Evolutionary conservation across 148 eudicot species (phyloP).

Genomic region (Rhododendron ferrugineum): DNA sequence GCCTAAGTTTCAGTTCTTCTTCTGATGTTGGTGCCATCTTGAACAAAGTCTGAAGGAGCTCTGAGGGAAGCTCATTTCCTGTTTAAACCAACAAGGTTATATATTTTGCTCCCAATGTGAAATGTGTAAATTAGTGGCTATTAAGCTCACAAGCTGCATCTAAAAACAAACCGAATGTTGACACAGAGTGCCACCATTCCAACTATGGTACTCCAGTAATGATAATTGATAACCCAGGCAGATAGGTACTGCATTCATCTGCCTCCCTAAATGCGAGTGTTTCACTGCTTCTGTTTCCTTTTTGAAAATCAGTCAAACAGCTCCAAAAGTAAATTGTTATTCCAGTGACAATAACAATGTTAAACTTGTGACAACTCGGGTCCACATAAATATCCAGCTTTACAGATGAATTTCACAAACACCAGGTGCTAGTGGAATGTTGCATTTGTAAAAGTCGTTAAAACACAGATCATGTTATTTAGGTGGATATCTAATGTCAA

Average conservation of each 20-base stretch:
- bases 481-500: background rate
- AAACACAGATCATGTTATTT: background rate
- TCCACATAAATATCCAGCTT: background rate
- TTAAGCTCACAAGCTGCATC: background rate
- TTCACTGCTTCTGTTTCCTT: background rate
- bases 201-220: background rate
- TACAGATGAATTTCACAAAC: background rate
- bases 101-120: background rate
- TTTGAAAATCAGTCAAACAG: background rate
- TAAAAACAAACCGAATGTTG: background rate
- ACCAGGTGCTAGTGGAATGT: background rate
- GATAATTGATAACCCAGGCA: background rate
- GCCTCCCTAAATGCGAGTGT: background rate
- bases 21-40: constrained; percentile 77
- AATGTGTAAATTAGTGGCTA: background rate
- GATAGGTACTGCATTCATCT: background rate
- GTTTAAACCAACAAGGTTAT: constrained; percentile 10
- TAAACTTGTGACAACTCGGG: background rate
- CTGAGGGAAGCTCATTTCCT: constrained; percentile 75
- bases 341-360: background rate
- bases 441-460: background rate
- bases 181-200: background rate
- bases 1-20: constrained; percentile 66
- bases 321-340: background rate
- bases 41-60: constrained; percentile 63